Percentiles rank a stretch among this genome's conserved stretches.
Evolutionary conservation across 2,329 filamentous ascomycete species (phyloP).

Genomic region (Xylariaceae sp.): DNA sequence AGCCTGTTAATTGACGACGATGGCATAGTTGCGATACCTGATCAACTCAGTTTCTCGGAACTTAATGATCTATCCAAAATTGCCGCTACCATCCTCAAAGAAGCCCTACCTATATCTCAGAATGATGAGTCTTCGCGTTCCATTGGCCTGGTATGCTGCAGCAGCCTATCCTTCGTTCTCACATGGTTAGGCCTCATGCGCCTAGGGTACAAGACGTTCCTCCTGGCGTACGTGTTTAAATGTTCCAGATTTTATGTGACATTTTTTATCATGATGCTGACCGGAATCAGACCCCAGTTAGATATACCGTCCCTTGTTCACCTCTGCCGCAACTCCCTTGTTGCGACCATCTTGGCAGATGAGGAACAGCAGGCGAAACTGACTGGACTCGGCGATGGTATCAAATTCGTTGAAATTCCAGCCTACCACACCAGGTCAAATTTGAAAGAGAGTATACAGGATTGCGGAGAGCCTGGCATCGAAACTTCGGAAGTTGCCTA

Average conservation of each 20-base stretch:
- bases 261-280: no score
- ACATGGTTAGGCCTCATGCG: slow-evolving; percentile 57
- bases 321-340: slow-evolving; percentile 44
- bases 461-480: no score
- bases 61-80: slow-evolving; percentile 27
- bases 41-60: slow-evolving; percentile 25
- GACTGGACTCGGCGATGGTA: slow-evolving; percentile 3
- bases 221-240: slow-evolving; percentile 44
- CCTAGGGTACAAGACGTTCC: slow-evolving; percentile 48
- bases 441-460: no score
- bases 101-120: not conserved
- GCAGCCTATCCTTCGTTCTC: slow-evolving; percentile 53
- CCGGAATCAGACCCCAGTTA: slow-evolving; percentile 40
- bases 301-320: slow-evolving; percentile 42
- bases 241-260: no score
- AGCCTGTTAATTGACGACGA: no score
- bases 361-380: slow-evolving; percentile 13
- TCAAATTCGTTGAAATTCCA: slow-evolving; percentile 14
- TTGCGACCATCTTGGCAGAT: slow-evolving; percentile 42
- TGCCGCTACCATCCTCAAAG: slow-evolving; percentile 27
- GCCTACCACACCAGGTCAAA: slow-evolving; percentile 1
- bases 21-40: not conserved
- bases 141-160: slow-evolving; percentile 51
- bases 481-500: slow-evolving; percentile 43
- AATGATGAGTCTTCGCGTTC: slow-evolving; percentile 14